Evolutionary conservation across 2,329 filamentous ascomycete genomes (phyloP).

Genomic region (Nannizzia gypsea): DNA sequence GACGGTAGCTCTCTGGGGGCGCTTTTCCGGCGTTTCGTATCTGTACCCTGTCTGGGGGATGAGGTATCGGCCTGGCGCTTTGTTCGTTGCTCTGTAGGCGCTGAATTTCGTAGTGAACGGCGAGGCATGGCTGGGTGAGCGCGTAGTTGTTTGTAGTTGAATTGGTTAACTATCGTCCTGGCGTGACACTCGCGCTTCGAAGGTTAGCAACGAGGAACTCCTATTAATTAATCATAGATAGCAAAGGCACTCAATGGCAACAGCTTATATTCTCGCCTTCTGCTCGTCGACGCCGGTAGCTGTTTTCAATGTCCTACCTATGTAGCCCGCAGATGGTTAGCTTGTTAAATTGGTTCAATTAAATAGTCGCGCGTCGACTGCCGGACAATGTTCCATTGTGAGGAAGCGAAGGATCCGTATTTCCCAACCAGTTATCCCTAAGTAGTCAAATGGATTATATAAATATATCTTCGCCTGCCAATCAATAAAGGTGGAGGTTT

Average conservation of each 20-base stretch:
- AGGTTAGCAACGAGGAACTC: background rate
- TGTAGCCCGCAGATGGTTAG: no score
- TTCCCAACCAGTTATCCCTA: background rate
- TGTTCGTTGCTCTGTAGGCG: background rate
- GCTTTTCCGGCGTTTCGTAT: conserved; percentile 6
- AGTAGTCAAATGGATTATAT: background rate
- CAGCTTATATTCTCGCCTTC: background rate
- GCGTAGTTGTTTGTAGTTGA: background rate
- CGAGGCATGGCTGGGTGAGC: conserved; percentile 9
- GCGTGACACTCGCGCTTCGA: background rate
- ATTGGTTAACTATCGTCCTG: background rate
- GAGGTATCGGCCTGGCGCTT: background rate
- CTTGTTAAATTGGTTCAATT: no score
- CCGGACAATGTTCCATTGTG: no score
- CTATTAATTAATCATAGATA: background rate
- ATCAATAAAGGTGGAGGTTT: background rate
- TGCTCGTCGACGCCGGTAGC: background rate
- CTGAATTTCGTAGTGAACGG: conserved; percentile 7
- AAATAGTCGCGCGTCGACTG: no score
- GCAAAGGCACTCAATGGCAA: background rate
- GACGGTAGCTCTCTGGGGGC: conserved; percentile 17
- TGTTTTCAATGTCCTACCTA: background rate
- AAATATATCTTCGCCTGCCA: background rate
- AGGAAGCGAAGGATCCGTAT: no score
- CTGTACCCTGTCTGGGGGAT: conserved; percentile 15